phyloP scores from a whole-genome alignment of 1,284 basidiomycete species.

The Schizophyllum amplum region DNA sequence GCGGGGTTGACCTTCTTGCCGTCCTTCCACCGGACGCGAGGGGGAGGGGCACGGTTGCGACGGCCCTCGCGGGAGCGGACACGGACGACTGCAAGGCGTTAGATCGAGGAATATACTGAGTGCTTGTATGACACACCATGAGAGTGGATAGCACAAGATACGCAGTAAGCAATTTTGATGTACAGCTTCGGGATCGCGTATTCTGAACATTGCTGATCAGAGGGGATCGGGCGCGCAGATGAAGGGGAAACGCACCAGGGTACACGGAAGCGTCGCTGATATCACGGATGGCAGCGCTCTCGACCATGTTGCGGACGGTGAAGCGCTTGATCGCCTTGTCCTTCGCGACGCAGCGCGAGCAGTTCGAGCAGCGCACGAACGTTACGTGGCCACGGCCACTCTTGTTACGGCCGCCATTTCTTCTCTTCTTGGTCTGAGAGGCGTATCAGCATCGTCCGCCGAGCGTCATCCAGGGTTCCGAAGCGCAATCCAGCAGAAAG shows the following conservation, averaged over 20 bases:
- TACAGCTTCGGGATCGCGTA: conserved; percentile 98
- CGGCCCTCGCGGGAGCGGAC: conserved; percentile 91
- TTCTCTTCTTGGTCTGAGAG: conserved; percentile 93
- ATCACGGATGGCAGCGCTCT: conserved; percentile 96
- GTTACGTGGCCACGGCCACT: conserved; percentile 95
- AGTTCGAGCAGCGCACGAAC: conserved; percentile 97
- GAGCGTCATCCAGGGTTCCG: conserved; percentile 2
- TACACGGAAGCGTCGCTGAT: conserved; percentile 96
- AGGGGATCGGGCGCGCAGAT: not conserved
- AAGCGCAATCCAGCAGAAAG: not conserved
- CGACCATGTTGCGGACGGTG: conserved; percentile 99
- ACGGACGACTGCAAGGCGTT: conserved; percentile 66
- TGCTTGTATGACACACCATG: conserved; percentile 57
- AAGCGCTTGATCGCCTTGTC: conserved; percentile 99
- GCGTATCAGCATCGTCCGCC: conserved; percentile 14
- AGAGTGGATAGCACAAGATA: conserved; percentile 99
- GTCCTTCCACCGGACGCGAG: conserved; percentile 95
- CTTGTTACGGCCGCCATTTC: conserved; percentile 97
- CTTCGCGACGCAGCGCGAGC: conserved; percentile 89
- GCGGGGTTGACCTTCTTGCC: conserved; percentile 93
- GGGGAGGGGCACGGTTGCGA: conserved; percentile 94
- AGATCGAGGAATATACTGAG: conserved; percentile 1
- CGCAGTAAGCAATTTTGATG: conserved; percentile 99
- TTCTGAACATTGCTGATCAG: conserved; percentile 35
- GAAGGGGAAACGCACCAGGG: conserved; percentile 51